phyloP scores from a whole-genome alignment of 164 flowering plant species.

The Dillenia turbinata region DNA sequence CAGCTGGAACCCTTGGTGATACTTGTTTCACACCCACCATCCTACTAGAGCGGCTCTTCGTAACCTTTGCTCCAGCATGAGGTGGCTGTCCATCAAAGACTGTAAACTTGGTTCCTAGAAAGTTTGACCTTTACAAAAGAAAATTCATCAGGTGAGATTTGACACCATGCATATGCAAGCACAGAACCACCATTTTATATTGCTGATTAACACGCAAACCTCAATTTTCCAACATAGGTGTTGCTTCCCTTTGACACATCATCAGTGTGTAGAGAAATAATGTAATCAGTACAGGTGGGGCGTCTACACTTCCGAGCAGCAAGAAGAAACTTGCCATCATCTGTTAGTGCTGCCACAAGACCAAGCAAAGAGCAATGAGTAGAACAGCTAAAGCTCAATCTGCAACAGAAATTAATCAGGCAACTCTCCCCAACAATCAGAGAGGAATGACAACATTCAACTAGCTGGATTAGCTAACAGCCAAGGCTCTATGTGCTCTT shows the following conservation, averaged over 20 bases:
- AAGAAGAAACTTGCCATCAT: constrained; percentile 72
- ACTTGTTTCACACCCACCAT: constrained; percentile 58
- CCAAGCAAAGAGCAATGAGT: background rate
- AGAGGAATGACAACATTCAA: too few species aligned
- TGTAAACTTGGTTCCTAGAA: constrained; percentile 71
- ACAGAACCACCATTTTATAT: background rate
- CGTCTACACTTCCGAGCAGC: constrained; percentile 67
- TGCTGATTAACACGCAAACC: constrained; percentile 30
- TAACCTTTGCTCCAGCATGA: constrained; percentile 49
- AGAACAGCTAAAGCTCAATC: background rate
- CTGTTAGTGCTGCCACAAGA: constrained; percentile 45
- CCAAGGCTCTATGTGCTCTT: too few species aligned
- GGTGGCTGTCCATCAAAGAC: constrained; percentile 71
- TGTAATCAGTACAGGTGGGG: constrained; percentile 59
- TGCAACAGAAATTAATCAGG: background rate
- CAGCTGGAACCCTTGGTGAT: constrained; percentile 59
- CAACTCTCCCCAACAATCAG: background rate
- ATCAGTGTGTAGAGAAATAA: constrained; percentile 56
- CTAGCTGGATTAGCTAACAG: too few species aligned
- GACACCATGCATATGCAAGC: background rate
- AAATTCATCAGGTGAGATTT: background rate
- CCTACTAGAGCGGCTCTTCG: constrained; percentile 59
- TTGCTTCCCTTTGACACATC: constrained; percentile 59
- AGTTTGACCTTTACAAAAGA: constrained; percentile 52
- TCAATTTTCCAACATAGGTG: constrained; percentile 65